A percentile compares a stretch with the other conserved stretches of the same genome.
Evolutionary conservation across 2,329 filamentous ascomycete species (phyloP).

Genomic region (Neofusicoccum sp.): DNA sequence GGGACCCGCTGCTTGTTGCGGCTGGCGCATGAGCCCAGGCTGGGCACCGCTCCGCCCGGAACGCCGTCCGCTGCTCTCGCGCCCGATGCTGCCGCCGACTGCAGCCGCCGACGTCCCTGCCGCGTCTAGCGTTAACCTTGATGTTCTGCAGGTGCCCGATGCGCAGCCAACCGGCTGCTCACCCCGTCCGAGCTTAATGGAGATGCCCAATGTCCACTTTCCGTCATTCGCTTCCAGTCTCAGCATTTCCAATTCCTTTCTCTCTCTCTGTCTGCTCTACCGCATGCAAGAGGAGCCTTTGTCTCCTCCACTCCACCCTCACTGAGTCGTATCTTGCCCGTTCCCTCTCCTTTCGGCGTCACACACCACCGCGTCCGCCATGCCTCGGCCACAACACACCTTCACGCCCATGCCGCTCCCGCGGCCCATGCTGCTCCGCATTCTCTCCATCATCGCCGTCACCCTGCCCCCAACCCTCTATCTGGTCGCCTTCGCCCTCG

Average conservation of each 20-base stretch:
- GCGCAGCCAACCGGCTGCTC: not conserved
- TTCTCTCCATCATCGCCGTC: not conserved
- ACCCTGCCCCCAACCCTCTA: not conserved
- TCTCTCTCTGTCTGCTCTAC: not conserved
- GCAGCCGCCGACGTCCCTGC: not conserved
- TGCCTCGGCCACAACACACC: not conserved
- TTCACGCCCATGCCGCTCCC: not conserved
- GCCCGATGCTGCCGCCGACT: not conserved
- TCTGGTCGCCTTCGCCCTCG: conserved; percentile 4
- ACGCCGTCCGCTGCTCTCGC: not conserved
- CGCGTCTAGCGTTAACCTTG: not conserved
- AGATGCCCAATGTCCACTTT: not conserved
- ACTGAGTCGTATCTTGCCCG: not conserved
- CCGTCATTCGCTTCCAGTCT: not conserved
- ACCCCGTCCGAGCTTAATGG: not conserved
- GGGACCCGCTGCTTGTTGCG: not conserved
- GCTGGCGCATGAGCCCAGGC: not conserved
- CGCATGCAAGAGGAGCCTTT: not conserved
- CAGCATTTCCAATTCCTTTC: not conserved
- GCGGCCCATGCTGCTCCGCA: not conserved
- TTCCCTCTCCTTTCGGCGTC: not conserved
- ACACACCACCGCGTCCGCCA: not conserved
- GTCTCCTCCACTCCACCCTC: not conserved
- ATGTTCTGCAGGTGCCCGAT: not conserved
- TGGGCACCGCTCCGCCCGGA: not conserved